A percentile compares a stretch with the other conserved stretches of the same genome.
These are phyloP conservation scores for Xylaria flabelliformis DNA, from an alignment of 495 filamentous ascomycete species.

Conservation along the genomic window DNA sequence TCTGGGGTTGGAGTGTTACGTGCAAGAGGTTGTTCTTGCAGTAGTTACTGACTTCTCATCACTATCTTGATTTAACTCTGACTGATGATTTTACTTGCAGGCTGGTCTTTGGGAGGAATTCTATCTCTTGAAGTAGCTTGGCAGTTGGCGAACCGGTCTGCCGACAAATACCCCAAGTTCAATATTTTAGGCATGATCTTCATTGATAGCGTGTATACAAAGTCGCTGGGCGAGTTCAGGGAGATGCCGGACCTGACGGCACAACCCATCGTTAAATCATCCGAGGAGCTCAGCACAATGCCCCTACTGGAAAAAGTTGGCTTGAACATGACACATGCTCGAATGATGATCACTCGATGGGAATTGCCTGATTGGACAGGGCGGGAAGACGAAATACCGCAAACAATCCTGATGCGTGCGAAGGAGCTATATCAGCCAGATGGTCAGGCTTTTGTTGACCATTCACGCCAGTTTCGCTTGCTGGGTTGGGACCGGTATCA, in stretches of 20 bases:
- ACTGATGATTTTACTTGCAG: conserved; percentile 34
- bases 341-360: conserved; percentile 47
- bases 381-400: conserved; percentile 35
- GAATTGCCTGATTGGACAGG: conserved; percentile 43
- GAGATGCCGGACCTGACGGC: conserved; percentile 13
- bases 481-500: conserved; percentile 48
- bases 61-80: too few relatives aligned
- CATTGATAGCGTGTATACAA: conserved; percentile 51
- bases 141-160: conserved; percentile 36
- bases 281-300: conserved; percentile 43
- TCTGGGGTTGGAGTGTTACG: background rate
- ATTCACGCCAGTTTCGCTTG: conserved; percentile 35
- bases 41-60: background rate
- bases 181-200: conserved; percentile 50
- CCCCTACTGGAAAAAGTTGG: conserved; percentile 44
- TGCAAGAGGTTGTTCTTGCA: background rate
- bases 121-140: conserved; percentile 49
- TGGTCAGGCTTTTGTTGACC: conserved; percentile 43
- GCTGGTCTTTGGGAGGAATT: conserved; percentile 56
- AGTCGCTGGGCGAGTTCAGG: conserved; percentile 16
- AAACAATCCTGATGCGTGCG: conserved; percentile 48
- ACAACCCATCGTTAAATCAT: conserved; percentile 33
- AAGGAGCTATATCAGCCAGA: conserved; percentile 39
- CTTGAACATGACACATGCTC: conserved; percentile 46
- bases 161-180: conserved; percentile 32